Evolutionary conservation across 2,329 filamentous ascomycete genomes (phyloP).

Genomic region (Hymenoscyphus albidus): DNA sequence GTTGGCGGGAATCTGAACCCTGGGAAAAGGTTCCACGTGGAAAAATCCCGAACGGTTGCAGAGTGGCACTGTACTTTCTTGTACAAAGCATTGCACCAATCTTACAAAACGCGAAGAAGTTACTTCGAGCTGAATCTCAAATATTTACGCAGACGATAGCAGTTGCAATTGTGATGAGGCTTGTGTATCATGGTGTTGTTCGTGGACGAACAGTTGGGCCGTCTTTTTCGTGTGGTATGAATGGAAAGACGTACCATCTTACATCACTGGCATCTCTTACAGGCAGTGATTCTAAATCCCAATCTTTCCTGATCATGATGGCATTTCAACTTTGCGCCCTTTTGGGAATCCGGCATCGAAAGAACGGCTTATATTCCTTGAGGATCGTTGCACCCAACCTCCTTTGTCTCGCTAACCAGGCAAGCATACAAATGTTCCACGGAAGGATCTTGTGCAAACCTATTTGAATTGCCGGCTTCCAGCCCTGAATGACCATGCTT

Average conservation of each 20-base stretch:
- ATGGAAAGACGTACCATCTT: not conserved
- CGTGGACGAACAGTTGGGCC: conserved; percentile 8
- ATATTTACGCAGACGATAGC: not conserved
- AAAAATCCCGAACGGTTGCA: conserved; percentile 5
- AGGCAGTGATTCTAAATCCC: not conserved
- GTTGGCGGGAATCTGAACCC: not conserved
- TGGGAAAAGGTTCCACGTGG: not conserved
- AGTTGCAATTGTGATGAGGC: not conserved
- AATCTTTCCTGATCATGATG: not conserved
- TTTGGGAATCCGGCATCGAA: not conserved
- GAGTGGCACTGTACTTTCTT: not conserved
- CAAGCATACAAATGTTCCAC: not conserved
- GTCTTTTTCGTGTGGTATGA: not conserved
- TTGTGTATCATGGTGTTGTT: not conserved
- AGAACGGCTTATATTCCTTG: not conserved
- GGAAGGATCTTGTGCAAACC: not conserved
- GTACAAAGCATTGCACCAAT: not conserved
- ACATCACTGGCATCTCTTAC: not conserved
- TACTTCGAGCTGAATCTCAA: not conserved
- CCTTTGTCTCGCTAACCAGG: not conserved
- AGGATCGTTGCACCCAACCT: conserved; percentile 1
- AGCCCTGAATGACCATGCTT: not conserved
- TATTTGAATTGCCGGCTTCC: not conserved
- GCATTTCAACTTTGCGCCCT: not conserved
- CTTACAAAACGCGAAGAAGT: not conserved